These are phyloP conservation scores for Metarhizium brunneum DNA, from an alignment of 2,329 filamentous ascomycete genomes.

Conservation along the genomic window DNA sequence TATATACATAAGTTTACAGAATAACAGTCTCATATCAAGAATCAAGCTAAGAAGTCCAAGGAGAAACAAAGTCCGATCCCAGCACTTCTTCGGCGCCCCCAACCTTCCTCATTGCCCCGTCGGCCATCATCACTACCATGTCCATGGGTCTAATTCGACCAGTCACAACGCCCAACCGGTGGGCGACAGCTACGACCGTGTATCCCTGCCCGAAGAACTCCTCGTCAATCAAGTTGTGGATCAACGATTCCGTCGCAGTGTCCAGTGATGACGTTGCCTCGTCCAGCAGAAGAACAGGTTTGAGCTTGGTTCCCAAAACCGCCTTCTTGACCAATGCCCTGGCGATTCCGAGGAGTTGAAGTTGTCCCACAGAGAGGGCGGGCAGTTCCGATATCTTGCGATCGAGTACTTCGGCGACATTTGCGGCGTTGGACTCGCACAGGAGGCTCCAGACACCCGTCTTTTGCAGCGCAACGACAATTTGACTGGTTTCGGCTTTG, in stretches of 20 bases:
- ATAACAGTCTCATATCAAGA: too few species aligned
- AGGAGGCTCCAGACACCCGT: background rate
- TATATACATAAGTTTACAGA: too few species aligned
- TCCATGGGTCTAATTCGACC: too few species aligned
- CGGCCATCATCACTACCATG: too few species aligned
- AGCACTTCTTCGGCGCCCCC: too few species aligned
- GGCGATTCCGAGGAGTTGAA: background rate
- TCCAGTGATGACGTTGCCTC: constrained; percentile 24
- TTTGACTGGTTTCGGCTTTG: background rate
- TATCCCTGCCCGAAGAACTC: constrained; percentile 19
- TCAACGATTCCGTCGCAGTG: constrained; percentile 19
- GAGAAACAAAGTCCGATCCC: too few species aligned
- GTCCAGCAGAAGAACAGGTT: constrained; percentile 23
- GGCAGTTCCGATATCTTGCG: constrained; percentile 11
- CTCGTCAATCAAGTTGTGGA: constrained; percentile 20
- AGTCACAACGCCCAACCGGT: constrained; percentile 16
- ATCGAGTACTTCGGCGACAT: constrained; percentile 10
- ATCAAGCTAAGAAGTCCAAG: too few species aligned
- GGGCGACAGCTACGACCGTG: constrained; percentile 26
- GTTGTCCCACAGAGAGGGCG: constrained; percentile 4
- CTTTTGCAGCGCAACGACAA: too few species aligned
- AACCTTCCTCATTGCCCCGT: too few species aligned
- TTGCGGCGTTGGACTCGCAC: constrained; percentile 1
- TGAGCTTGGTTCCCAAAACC: constrained; percentile 2
- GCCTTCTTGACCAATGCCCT: background rate